Evolutionary conservation across 371 early-diverging fungal species (phyloP).

Genomic region (Mortierella sp.): DNA sequence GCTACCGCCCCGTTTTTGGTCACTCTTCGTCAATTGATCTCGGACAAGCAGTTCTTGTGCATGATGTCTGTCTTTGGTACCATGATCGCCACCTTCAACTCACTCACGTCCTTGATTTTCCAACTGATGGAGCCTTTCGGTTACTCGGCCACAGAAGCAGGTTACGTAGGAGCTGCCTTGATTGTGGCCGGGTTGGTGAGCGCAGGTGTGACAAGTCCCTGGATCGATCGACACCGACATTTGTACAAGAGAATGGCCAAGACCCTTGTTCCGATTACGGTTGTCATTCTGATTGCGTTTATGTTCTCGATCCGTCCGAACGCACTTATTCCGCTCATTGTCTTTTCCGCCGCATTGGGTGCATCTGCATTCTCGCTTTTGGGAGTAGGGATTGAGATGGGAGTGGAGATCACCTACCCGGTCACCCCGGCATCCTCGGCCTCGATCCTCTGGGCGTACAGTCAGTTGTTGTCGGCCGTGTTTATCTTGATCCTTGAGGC

Average conservation of each 20-base stretch:
- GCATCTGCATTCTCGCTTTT: constrained; percentile 60
- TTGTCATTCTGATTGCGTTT: constrained; percentile 57
- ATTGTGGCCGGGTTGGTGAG: constrained; percentile 64
- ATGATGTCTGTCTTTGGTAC: constrained; percentile 64
- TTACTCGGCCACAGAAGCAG: constrained; percentile 66
- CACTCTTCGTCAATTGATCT: constrained; percentile 58
- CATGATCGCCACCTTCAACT: constrained; percentile 71
- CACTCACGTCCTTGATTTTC: constrained; percentile 68
- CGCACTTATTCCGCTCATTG: constrained; percentile 56
- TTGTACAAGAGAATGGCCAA: constrained; percentile 58
- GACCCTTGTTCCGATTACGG: constrained; percentile 60
- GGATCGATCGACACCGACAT: constrained; percentile 61
- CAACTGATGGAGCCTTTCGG: constrained; percentile 73
- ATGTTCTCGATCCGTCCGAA: constrained; percentile 59
- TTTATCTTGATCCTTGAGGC: constrained; percentile 58
- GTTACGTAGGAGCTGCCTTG: constrained; percentile 66
- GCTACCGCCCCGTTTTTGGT: constrained; percentile 55
- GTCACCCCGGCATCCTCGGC: constrained; percentile 61
- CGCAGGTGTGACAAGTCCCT: constrained; percentile 62
- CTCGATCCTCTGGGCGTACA: constrained; percentile 62
- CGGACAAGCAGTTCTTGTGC: constrained; percentile 64
- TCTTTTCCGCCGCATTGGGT: constrained; percentile 59
- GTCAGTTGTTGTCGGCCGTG: constrained; percentile 61
- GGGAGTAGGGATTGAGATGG: constrained; percentile 63
- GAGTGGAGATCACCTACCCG: constrained; percentile 67